Conservation (phyloP, 2,329 filamentous ascomycete genomes). For the Stagonosporopsis cucurbitacearum region DNA sequence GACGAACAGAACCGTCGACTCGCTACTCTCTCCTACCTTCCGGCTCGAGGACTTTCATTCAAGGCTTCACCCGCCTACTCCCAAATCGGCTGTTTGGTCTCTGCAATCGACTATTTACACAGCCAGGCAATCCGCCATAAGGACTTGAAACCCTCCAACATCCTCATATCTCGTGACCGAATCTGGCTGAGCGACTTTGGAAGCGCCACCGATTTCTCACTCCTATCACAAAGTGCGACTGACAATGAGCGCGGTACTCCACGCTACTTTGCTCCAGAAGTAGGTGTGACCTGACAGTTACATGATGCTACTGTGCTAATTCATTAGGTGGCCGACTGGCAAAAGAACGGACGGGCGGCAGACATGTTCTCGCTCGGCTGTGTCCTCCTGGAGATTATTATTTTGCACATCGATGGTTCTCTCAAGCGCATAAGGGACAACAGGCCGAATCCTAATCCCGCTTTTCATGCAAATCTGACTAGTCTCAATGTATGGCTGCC, state of each 20-base stretch:
- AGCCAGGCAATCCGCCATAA: conserved; percentile 29
- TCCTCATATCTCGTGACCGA: conserved; percentile 18
- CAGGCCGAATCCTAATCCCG: neutral
- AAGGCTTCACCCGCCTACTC: conserved; percentile 16
- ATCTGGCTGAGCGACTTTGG: conserved; percentile 34
- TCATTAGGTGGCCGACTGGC: neutral
- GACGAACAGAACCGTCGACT: neutral
- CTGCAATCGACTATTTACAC: conserved; percentile 30
- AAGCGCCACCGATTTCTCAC: conserved; percentile 31
- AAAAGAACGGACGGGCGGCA: conserved; percentile 46
- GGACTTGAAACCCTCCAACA: conserved; percentile 33
- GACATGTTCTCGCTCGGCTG: conserved; percentile 77
- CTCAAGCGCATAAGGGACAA: conserved; percentile 66
- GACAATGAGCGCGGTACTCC: conserved; percentile 32
- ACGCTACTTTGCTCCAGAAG: conserved; percentile 31
- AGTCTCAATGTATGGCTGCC: neutral
- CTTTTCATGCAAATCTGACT: neutral
- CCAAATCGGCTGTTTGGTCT: conserved; percentile 27
- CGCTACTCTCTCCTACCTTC: neutral
- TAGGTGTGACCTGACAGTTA: neutral
- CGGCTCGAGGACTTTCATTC: too few relatives aligned
- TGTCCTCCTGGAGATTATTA: conserved; percentile 73
- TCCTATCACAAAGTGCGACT: conserved; percentile 28
- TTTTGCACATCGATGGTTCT: conserved; percentile 56
- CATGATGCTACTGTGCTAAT: neutral